Percentiles rank a stretch among this genome's conserved stretches.
Evolutionary conservation across 345 rosid species (phyloP).

Genomic region (Camelina neglecta): DNA sequence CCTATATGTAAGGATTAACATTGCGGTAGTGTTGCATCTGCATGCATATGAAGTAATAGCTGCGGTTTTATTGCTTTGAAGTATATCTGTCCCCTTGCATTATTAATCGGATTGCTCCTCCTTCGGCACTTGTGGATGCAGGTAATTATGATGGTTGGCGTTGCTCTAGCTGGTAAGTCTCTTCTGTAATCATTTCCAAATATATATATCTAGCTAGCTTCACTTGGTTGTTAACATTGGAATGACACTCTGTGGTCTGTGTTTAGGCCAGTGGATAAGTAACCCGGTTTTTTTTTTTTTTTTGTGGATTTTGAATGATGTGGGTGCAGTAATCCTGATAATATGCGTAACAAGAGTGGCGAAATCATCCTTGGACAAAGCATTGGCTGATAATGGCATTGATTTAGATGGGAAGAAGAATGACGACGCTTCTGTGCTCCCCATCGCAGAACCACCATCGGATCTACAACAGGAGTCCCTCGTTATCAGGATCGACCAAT

Average conservation of each 20-base stretch:
- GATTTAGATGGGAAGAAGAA: conserved; percentile 43
- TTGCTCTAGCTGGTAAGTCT: conserved; percentile 49
- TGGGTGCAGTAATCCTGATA: conserved; percentile 46
- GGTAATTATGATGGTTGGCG: conserved; percentile 50
- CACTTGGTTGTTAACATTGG: not conserved
- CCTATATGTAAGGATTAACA: not conserved
- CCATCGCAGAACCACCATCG: conserved; percentile 37
- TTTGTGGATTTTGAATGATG: not conserved
- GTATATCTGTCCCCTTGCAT: not conserved
- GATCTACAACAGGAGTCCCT: conserved; percentile 44
- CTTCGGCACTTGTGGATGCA: conserved; percentile 37
- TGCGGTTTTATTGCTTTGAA: conserved; percentile 20
- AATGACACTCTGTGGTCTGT: not conserved
- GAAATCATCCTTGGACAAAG: conserved; percentile 53
- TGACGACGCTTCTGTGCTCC: conserved; percentile 32
- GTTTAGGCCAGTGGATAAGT: not conserved
- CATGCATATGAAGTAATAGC: not conserved
- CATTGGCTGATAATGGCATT: conserved; percentile 46
- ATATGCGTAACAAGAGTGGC: conserved; percentile 54
- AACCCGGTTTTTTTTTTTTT: not conserved
- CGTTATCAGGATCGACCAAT: conserved; percentile 43
- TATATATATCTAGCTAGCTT: too few species aligned
- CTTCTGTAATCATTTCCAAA: not conserved
- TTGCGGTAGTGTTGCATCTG: not conserved
- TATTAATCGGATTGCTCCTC: conserved; percentile 12